A percentile compares a stretch with the other conserved stretches of the same genome.
These are phyloP conservation scores for Rhodotorula mucilaginosa DNA, from an alignment of 1,284 basidiomycete species.

Conservation along the genomic window DNA sequence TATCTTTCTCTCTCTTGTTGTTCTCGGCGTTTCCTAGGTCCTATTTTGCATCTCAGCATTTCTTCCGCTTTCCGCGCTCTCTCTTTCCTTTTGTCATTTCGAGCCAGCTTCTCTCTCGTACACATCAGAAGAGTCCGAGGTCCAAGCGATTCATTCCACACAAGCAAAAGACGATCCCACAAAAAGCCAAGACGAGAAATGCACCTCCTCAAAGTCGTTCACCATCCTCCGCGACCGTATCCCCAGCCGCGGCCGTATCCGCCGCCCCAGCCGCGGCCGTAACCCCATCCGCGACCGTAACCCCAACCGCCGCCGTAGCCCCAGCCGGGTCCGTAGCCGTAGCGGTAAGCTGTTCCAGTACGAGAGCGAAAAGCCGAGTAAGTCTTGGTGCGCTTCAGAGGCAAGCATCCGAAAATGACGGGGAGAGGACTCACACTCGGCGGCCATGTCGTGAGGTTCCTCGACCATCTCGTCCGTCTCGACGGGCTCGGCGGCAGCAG, in stretches of 20 bases:
- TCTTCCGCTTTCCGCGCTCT: too few relatives aligned
- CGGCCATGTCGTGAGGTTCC: not conserved
- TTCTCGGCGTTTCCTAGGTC: too few relatives aligned
- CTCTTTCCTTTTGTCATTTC: too few relatives aligned
- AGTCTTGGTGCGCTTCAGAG: too few relatives aligned
- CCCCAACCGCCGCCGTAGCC: not conserved
- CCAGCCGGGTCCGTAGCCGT: not conserved
- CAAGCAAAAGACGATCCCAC: too few relatives aligned
- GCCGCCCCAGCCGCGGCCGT: not conserved
- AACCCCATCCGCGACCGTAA: not conserved
- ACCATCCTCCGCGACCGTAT: not conserved
- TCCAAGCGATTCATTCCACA: too few relatives aligned
- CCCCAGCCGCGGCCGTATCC: not conserved
- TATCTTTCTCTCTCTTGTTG: not conserved
- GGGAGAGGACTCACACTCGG: not conserved
- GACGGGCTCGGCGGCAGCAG: not conserved
- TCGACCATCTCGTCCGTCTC: slow-evolving; percentile 1
- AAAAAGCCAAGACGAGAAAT: too few relatives aligned
- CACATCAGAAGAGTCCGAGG: too few relatives aligned
- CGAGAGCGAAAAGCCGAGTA: too few relatives aligned
- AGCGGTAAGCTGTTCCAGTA: not conserved
- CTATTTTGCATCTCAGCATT: not conserved
- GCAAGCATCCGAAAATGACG: too few relatives aligned
- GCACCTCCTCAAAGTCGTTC: not conserved
- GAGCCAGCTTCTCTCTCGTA: too few relatives aligned